phyloP scores from a whole-genome alignment of 2,329 filamentous ascomycete species.

The Lasiodiplodia citricola region DNA sequence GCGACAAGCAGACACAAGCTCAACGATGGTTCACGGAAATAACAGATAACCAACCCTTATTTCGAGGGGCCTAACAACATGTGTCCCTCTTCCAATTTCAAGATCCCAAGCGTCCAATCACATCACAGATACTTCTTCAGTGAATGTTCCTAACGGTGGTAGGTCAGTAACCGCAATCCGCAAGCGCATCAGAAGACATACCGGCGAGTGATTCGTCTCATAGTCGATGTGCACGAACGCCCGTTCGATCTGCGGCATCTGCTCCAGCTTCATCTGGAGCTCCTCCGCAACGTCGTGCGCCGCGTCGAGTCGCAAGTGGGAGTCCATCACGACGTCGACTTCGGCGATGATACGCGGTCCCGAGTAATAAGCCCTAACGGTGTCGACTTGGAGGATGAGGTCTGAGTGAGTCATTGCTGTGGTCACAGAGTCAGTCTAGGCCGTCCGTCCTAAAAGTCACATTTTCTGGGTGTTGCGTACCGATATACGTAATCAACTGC shows the following conservation, averaged over 20 bases:
- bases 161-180: background rate
- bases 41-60: too few species aligned
- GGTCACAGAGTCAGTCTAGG: background rate
- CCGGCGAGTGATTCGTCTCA: background rate
- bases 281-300: constrained; percentile 95
- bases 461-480: background rate
- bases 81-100: too few species aligned
- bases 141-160: background rate
- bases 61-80: too few species aligned
- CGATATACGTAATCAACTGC: constrained; percentile 92
- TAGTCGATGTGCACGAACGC: constrained; percentile 1
- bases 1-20: too few species aligned
- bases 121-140: background rate
- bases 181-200: background rate
- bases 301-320: constrained; percentile 70
- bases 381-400: constrained; percentile 84
- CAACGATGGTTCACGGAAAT: too few species aligned
- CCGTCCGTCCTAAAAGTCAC: background rate
- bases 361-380: constrained; percentile 90
- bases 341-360: constrained; percentile 90
- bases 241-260: constrained; percentile 81
- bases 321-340: constrained; percentile 94
- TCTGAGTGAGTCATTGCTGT: constrained; percentile 78
- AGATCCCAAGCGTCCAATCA: background rate
- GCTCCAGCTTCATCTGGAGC: constrained; percentile 92